Base-by-base conservation (phyloP, 1,284 basidiomycete genomes). In the Volvariella surrecta region DNA sequence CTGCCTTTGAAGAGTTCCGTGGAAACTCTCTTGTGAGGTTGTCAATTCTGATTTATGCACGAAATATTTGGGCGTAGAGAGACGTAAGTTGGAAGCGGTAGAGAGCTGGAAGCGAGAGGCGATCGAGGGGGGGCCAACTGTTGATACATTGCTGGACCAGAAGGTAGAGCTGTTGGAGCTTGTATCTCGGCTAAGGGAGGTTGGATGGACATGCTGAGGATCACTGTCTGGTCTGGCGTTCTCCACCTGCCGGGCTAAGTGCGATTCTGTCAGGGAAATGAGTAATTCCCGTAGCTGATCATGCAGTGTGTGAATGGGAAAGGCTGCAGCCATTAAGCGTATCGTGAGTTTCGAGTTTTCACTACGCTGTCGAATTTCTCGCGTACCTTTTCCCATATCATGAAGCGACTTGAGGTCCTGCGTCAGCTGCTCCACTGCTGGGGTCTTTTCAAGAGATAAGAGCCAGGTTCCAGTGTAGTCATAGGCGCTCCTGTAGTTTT, bases 331-430 rank as follows among this genome's bases (percentile, higher is more conserved):
- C n/a, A 15, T 4, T 11, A 13, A 30, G 40, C 35, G 17, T 32
- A 43, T 22, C 35, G 18, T 38, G 7, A 16, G 30, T n/a, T 24
- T 18, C 15, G 7, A 19, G 8, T n/a, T 16, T 19, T n/a, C 35
- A 18, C 15, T 28, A 9, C 16, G 16, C 19, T 8, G 35, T 24
- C 39, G 30, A 34, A 11, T 19, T 17, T 11, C 45, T 15, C 8
- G 48, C 63, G 24, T 37, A 76, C 79, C 74, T 65, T 71, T 67
- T 17, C 68, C 70, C 37, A 77, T 68, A 40, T 66, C 61, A 24
- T 61, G 60, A 47, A 79, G 72, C 1, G 69, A 66, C 39, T 70
- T 64, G n/a, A 80, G 48, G 50, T 79, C 76, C 19, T 56, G 52
- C 1, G 63, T 60, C 34, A 79, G 57, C 45, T 60, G 53, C 21